A percentile compares a stretch with the other conserved stretches of the same genome.
These are phyloP conservation scores for Talaromyces pinophilus DNA, from an alignment of 2,329 filamentous ascomycete genomes.

Conservation along the genomic window DNA sequence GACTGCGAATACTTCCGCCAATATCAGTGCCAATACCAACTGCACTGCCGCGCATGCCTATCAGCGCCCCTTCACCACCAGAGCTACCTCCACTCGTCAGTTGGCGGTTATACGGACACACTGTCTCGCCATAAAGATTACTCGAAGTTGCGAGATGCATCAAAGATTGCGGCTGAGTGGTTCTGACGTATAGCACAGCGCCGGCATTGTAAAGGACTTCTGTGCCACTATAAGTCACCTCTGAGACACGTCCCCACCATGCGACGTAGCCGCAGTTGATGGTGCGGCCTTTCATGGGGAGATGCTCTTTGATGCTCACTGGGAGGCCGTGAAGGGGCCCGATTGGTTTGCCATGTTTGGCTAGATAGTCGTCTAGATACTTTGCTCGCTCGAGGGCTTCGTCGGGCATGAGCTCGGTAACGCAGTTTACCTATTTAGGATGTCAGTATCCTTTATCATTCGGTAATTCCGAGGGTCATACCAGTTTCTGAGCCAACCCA, in stretches of 20 bases:
- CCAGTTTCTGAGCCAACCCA: slow-evolving; percentile 31
- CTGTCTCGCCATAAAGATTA: slow-evolving; percentile 31
- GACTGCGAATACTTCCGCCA: slow-evolving; percentile 39
- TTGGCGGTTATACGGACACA: slow-evolving; percentile 33
- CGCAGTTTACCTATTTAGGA: slow-evolving; percentile 27
- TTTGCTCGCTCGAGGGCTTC: slow-evolving; percentile 40
- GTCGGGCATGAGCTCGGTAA: slow-evolving; percentile 43
- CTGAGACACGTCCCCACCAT: slow-evolving; percentile 17
- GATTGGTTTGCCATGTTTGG: slow-evolving; percentile 31
- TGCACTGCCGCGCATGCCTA: slow-evolving; percentile 37
- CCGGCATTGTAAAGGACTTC: slow-evolving; percentile 33
- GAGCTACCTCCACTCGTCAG: slow-evolving; percentile 34
- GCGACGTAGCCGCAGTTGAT: slow-evolving; percentile 16
- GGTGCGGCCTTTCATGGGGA: slow-evolving; percentile 20
- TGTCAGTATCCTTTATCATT: slow-evolving; percentile 33
- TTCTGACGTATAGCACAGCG: slow-evolving; percentile 59
- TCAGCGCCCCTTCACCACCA: slow-evolving; percentile 40
- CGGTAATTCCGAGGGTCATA: slow-evolving; percentile 43
- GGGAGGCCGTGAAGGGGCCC: slow-evolving; percentile 46
- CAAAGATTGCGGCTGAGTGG: slow-evolving; percentile 62
- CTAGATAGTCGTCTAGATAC: slow-evolving; percentile 40
- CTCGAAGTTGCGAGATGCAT: slow-evolving; percentile 52
- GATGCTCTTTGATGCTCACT: slow-evolving; percentile 40
- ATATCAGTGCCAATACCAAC: slow-evolving; percentile 40
- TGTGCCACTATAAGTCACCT: slow-evolving; percentile 15